Conservation (phyloP, 768 basidiomycete genomes). For the Paxillus ammoniavirescens region DNA sequence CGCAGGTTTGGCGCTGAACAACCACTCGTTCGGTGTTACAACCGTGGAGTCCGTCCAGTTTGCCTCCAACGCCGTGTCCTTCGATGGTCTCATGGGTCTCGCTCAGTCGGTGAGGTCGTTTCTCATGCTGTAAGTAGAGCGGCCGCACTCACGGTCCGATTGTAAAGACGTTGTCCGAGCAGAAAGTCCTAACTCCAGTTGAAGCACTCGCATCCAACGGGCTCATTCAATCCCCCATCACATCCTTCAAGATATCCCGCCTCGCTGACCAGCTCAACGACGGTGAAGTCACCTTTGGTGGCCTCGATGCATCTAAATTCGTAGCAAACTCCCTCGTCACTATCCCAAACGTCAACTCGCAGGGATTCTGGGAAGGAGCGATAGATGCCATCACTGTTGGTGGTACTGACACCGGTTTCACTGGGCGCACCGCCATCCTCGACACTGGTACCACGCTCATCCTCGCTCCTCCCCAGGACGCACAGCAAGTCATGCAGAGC, state of each 20-base stretch:
- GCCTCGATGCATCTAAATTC: slow-evolving; percentile 70
- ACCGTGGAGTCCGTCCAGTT: slow-evolving; percentile 61
- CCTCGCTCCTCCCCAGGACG: slow-evolving; percentile 46
- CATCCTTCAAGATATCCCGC: slow-evolving; percentile 80
- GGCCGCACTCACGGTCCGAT: background rate
- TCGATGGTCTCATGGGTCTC: slow-evolving; percentile 78
- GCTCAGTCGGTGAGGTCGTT: slow-evolving; percentile 57
- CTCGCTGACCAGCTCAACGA: slow-evolving; percentile 61
- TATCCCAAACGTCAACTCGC: slow-evolving; percentile 57
- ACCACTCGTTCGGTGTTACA: slow-evolving; percentile 70
- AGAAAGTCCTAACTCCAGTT: slow-evolving; percentile 63
- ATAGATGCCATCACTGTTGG: slow-evolving; percentile 60
- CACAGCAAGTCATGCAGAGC: slow-evolving; percentile 55
- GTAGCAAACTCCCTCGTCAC: slow-evolving; percentile 55
- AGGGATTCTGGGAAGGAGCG: slow-evolving; percentile 81
- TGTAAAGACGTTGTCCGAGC: slow-evolving; percentile 57
- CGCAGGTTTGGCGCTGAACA: slow-evolving; percentile 56
- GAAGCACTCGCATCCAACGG: slow-evolving; percentile 63
- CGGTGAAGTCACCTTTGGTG: slow-evolving; percentile 82
- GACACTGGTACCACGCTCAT: slow-evolving; percentile 51
- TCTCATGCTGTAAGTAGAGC: slow-evolving; percentile 7
- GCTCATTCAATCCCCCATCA: slow-evolving; percentile 60
- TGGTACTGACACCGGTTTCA: slow-evolving; percentile 49
- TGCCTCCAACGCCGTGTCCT: slow-evolving; percentile 44
- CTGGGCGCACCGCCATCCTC: slow-evolving; percentile 67